Percentiles rank a stretch among this genome's conserved stretches.
Conservation (phyloP, 805 yeast genomes). For the Suhomyces prunicola region DNA sequence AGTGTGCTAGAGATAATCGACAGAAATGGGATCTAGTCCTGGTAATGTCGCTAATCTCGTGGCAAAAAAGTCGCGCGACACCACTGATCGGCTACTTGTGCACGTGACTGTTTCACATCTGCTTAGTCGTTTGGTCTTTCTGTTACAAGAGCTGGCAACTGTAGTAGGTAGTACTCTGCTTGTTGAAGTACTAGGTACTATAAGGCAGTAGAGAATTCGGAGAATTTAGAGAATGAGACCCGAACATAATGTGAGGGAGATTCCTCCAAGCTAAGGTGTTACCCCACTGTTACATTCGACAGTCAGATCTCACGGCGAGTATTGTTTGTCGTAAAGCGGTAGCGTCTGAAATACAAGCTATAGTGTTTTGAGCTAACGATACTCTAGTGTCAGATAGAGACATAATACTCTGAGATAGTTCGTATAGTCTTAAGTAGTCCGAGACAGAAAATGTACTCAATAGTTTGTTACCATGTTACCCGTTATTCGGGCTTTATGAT, state of each 20-base stretch:
- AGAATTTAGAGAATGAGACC: neutral
- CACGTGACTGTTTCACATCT: neutral
- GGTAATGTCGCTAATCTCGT: slow-evolving; percentile 1
- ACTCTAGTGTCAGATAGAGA: too few relatives aligned
- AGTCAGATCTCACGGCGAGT: neutral
- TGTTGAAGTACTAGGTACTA: too few relatives aligned
- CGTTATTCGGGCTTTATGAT: too few relatives aligned
- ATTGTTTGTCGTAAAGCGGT: too few relatives aligned
- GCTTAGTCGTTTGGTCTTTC: neutral
- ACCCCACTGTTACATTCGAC: neutral
- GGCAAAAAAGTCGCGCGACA: slow-evolving; percentile 3
- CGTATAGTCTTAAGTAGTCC: too few relatives aligned
- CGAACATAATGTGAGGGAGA: neutral
- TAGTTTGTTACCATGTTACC: too few relatives aligned
- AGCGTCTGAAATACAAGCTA: too few relatives aligned
- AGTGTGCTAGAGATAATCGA: neutral
- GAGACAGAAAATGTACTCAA: too few relatives aligned
- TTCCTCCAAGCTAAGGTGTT: neutral
- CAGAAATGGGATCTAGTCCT: neutral
- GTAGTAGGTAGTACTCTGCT: neutral
- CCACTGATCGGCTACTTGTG: neutral
- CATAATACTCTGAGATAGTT: too few relatives aligned
- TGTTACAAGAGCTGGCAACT: neutral
- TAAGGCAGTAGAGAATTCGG: too few relatives aligned
- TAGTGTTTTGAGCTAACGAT: too few relatives aligned